Percentiles rank a stretch among this genome's conserved stretches.
Evolutionary conservation across 257 asterid genomes (phyloP).

Genomic region (Solanum chilense): DNA sequence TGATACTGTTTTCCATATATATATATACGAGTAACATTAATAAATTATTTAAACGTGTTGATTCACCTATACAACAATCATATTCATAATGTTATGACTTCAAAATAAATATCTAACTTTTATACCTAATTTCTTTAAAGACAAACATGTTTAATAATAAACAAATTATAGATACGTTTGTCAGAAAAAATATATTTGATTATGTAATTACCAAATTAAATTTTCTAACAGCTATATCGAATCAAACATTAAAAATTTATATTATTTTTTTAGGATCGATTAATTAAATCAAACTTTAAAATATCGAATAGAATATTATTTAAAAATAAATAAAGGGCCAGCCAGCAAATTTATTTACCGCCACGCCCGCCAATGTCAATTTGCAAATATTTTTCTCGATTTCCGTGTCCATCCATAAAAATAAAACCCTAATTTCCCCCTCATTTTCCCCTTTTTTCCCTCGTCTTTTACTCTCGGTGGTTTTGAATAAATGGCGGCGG

Average conservation of each 20-base stretch:
- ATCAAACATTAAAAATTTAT: not conserved
- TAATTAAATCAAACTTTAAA: no score
- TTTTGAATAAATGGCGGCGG: conserved; percentile 20
- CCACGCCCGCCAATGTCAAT: not conserved
- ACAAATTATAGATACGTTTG: not conserved
- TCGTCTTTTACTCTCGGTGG: not conserved
- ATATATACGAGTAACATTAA: not conserved
- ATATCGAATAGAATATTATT: not conserved
- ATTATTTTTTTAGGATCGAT: not conserved
- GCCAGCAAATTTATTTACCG: not conserved
- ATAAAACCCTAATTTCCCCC: not conserved
- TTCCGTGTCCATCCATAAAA: not conserved
- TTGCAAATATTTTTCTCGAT: not conserved
- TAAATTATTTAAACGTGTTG: not conserved
- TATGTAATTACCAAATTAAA: not conserved
- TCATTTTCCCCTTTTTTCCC: not conserved
- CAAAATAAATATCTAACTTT: not conserved
- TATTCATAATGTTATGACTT: not conserved
- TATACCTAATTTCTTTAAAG: not conserved
- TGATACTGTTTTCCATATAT: not conserved
- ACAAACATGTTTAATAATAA: not conserved
- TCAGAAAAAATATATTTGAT: no score
- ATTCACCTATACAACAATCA: not conserved
- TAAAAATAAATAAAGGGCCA: not conserved
- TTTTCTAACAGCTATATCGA: not conserved